Conservation (phyloP, 331 rosid genomes). For the Stylosanthes scabra region DNA sequence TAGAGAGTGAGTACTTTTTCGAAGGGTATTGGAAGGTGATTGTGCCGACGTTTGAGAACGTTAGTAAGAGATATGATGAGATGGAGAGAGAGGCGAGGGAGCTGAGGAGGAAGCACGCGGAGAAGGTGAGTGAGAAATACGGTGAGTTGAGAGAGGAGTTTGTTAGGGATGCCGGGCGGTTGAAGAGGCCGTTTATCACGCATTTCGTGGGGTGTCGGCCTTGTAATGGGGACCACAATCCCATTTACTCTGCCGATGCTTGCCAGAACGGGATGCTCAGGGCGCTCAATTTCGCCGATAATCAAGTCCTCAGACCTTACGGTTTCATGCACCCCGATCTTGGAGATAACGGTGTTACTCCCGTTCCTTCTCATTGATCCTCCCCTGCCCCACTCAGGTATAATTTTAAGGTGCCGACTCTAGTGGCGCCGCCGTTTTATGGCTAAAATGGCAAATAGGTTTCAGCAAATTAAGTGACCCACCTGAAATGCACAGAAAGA, state of each 20-base stretch:
- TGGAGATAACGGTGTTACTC: too few species aligned
- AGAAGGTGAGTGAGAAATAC: slow-evolving; percentile 69
- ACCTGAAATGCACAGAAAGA: too few species aligned
- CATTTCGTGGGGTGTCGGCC: slow-evolving; percentile 93
- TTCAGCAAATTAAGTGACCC: too few species aligned
- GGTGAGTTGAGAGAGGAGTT: slow-evolving; percentile 61
- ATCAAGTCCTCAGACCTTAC: slow-evolving; percentile 70
- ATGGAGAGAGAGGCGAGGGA: slow-evolving; percentile 45
- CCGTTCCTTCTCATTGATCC: too few species aligned
- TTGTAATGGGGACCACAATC: slow-evolving; percentile 73
- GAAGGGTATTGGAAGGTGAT: slow-evolving; percentile 86
- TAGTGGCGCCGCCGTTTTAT: background rate
- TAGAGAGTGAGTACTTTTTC: slow-evolving; percentile 70
- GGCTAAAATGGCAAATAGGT: too few species aligned
- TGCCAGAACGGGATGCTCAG: slow-evolving; percentile 76
- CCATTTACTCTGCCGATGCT: slow-evolving; percentile 49
- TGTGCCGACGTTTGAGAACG: slow-evolving; percentile 42
- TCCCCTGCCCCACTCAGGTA: too few species aligned
- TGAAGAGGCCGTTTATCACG: slow-evolving; percentile 81
- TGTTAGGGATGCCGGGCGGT: slow-evolving; percentile 47
- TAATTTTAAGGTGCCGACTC: background rate
- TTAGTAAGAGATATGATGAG: slow-evolving; percentile 47
- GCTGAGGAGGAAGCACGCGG: slow-evolving; percentile 76
- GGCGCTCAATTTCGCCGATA: slow-evolving; percentile 78
- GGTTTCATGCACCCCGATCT: slow-evolving; percentile 58